A percentile compares a stretch with the other conserved stretches of the same genome.
phyloP scores from a whole-genome alignment of 345 rosid species.

The Citrus cavaleriei region DNA sequence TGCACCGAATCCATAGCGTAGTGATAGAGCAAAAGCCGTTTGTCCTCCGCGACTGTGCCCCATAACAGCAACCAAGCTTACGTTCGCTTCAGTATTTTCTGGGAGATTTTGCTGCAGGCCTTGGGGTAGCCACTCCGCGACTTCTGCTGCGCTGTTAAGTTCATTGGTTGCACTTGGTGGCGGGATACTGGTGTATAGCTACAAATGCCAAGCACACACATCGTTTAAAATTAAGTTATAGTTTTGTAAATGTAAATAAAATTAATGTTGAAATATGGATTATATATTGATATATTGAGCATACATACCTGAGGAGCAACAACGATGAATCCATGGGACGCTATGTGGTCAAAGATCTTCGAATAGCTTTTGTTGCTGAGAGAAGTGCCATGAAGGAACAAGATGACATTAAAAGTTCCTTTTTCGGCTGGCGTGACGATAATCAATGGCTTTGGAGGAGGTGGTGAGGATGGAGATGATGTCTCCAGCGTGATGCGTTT shows the following conservation, averaged over 20 bases:
- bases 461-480: constrained; percentile 1
- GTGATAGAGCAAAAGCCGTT: constrained; percentile 31
- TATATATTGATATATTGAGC: too few species aligned
- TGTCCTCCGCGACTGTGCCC: constrained; percentile 50
- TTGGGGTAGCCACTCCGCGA: constrained; percentile 27
- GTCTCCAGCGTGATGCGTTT: background rate
- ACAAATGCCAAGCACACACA: background rate
- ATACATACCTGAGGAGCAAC: constrained; percentile 46
- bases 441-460: constrained; percentile 24
- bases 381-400: constrained; percentile 37
- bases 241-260: background rate
- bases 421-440: constrained; percentile 21
- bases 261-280: background rate
- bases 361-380: constrained; percentile 24
- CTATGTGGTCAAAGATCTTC: constrained; percentile 24
- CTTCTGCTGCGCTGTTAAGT: constrained; percentile 23
- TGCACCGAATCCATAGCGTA: constrained; percentile 21
- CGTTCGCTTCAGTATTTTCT: constrained; percentile 5
- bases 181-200: constrained; percentile 5
- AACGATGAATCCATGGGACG: constrained; percentile 46
- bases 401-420: constrained; percentile 31
- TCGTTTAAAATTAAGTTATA: too few species aligned
- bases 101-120: constrained; percentile 19
- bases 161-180: constrained; percentile 24
- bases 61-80: constrained; percentile 16